phyloP scores from a whole-genome alignment of 2,329 filamentous ascomycete species.

The Trichophyton schoenleinii region DNA sequence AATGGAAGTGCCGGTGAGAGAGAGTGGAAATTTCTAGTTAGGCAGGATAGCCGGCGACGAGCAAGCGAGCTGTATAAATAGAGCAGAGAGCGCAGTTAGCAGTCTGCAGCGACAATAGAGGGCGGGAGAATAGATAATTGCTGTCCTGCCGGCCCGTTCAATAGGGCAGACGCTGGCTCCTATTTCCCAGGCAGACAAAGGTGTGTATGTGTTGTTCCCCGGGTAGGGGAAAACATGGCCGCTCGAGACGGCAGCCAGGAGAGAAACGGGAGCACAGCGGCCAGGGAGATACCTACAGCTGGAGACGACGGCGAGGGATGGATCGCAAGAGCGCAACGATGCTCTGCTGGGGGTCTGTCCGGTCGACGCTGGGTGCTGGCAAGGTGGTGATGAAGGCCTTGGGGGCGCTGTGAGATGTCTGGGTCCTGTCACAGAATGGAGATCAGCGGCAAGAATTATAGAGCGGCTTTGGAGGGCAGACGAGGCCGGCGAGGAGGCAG shows the following conservation, averaged over 20 bases:
- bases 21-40: neutral
- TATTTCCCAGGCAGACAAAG: neutral
- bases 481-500: neutral
- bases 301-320: constrained; percentile 1
- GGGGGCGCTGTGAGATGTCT: constrained; percentile 3
- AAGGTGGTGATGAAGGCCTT: constrained; percentile 3
- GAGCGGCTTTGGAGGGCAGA: neutral
- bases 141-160: neutral
- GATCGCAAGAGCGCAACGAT: constrained; percentile 8
- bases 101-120: neutral
- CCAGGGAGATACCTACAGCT: constrained; percentile 10
- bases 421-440: constrained; percentile 3
- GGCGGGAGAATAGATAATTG: neutral
- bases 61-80: neutral
- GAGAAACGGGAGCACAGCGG: neutral
- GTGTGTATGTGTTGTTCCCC: neutral
- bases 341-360: neutral
- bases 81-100: neutral
- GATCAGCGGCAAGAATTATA: constrained; percentile 2
- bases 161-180: neutral
- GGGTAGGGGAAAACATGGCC: neutral
- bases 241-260: neutral
- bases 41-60: neutral
- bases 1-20: neutral
- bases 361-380: constrained; percentile 7